Evolutionary conservation across 2,329 filamentous ascomycete species (phyloP).

Genomic region (Colletotrichum navitas): DNA sequence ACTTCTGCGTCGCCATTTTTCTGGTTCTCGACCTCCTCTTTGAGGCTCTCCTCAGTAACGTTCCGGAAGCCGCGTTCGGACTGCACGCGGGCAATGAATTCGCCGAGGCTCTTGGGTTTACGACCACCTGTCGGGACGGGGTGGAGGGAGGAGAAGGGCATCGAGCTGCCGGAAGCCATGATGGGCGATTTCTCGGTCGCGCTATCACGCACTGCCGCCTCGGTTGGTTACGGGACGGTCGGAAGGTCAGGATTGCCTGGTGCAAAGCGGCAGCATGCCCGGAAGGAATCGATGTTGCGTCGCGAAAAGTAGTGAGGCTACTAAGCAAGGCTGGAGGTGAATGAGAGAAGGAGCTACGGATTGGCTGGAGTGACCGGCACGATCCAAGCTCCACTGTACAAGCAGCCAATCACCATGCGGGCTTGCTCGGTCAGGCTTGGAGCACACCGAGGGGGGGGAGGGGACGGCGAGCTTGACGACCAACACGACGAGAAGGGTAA

Average conservation of each 20-base stretch:
- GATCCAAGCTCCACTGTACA: conserved; percentile 23
- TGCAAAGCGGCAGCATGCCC: conserved; percentile 3
- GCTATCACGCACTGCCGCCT: neutral
- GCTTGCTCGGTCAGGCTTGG: neutral
- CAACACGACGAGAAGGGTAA: neutral
- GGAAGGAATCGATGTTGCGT: neutral
- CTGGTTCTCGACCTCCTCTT: conserved; percentile 72
- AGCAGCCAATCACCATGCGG: conserved; percentile 16
- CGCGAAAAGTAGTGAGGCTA: conserved; percentile 22
- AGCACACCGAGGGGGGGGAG: conserved; percentile 1
- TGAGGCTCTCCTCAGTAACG: conserved; percentile 80
- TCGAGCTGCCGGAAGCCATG: conserved; percentile 44
- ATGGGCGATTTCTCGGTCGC: conserved; percentile 10
- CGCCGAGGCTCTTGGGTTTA: conserved; percentile 72
- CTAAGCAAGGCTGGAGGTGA: conserved; percentile 25
- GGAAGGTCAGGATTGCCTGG: neutral
- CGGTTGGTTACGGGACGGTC: neutral
- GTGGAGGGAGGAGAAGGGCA: conserved; percentile 68
- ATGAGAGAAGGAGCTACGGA: conserved; percentile 24
- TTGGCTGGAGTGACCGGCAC: conserved; percentile 24
- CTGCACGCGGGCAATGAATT: conserved; percentile 85
- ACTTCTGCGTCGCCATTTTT: conserved; percentile 62
- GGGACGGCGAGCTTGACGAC: neutral
- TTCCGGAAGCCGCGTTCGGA: conserved; percentile 83
- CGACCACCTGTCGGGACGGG: conserved; percentile 71